Evolutionary conservation across 768 basidiomycete species (phyloP).

Genomic region (Hypholoma fasciculare): DNA sequence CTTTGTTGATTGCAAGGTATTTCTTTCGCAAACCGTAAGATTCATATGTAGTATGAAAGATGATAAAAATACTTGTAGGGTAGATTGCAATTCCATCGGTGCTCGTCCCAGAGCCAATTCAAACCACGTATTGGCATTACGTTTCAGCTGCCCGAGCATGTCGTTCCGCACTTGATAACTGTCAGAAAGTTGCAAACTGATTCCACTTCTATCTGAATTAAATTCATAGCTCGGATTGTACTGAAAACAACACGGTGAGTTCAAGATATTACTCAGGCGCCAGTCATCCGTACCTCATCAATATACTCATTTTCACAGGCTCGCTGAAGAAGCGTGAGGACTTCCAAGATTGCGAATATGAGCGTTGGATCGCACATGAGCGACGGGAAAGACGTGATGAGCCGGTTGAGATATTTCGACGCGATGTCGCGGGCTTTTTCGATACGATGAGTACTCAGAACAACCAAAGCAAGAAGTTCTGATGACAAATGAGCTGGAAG

Average conservation of each 20-base stretch:
- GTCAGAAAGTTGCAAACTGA: constrained; percentile 82
- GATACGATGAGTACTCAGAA: constrained; percentile 81
- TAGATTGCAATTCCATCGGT: constrained; percentile 90
- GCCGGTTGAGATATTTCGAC: constrained; percentile 76
- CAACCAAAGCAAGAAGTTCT: constrained; percentile 75
- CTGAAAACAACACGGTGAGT: constrained; percentile 36
- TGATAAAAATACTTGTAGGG: constrained; percentile 67
- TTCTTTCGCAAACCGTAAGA: constrained; percentile 49
- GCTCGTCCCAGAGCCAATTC: constrained; percentile 83
- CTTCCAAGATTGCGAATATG: constrained; percentile 88
- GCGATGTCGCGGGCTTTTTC: constrained; percentile 82
- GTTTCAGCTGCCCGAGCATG: constrained; percentile 74
- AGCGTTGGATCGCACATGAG: constrained; percentile 89
- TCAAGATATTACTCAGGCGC: neutral
- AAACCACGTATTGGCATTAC: constrained; percentile 82
- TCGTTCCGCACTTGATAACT: constrained; percentile 85
- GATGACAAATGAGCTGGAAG: constrained; percentile 65
- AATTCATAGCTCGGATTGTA: constrained; percentile 89
- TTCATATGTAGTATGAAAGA: neutral
- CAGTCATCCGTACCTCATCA: constrained; percentile 68
- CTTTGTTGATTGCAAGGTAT: constrained; percentile 81
- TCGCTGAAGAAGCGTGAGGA: constrained; percentile 83
- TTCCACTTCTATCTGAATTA: constrained; percentile 70
- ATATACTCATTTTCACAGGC: constrained; percentile 89
- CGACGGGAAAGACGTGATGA: constrained; percentile 91